A percentile compares a stretch with the other conserved stretches of the same genome.
Conservation (phyloP, 371 early-diverging fungal species). For the Mucor irregularis region DNA sequence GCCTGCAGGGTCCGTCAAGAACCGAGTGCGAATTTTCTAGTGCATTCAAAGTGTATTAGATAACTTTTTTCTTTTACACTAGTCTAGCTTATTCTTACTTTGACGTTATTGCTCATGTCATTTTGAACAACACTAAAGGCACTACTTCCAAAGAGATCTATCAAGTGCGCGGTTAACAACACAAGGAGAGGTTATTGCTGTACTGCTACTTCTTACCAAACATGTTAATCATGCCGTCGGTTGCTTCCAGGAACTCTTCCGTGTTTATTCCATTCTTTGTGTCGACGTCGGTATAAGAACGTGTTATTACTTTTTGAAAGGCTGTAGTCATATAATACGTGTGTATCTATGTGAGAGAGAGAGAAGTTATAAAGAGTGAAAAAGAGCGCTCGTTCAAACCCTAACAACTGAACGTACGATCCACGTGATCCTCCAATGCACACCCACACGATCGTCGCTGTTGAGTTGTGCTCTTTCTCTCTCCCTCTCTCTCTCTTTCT, state of each 20-base stretch:
- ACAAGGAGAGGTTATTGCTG: no score
- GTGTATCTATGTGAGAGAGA: background rate
- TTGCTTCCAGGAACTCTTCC: slow-evolving; percentile 85
- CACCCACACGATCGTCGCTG: no score
- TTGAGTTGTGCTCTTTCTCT: no score
- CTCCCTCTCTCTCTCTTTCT: no score
- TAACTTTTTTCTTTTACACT: background rate
- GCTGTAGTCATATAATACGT: background rate
- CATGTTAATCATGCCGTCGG: slow-evolving; percentile 76
- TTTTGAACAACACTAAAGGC: slow-evolving; percentile 85
- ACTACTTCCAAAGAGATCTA: slow-evolving; percentile 68
- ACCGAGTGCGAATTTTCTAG: slow-evolving; percentile 79
- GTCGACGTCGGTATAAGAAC: slow-evolving; percentile 73
- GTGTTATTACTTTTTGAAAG: slow-evolving; percentile 40
- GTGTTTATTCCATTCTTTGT: slow-evolving; percentile 73
- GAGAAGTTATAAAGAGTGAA: background rate
- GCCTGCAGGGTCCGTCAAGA: slow-evolving; percentile 57
- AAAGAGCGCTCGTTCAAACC: background rate
- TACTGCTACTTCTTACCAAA: slow-evolving; percentile 69
- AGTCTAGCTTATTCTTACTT: slow-evolving; percentile 8
- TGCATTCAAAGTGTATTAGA: slow-evolving; percentile 30
- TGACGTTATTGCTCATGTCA: slow-evolving; percentile 90
- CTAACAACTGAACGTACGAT: no score
- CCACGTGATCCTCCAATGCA: background rate
- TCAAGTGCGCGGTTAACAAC: background rate